Conservation (phyloP, 768 basidiomycete genomes). For the Tephrocybe sp. region DNA sequence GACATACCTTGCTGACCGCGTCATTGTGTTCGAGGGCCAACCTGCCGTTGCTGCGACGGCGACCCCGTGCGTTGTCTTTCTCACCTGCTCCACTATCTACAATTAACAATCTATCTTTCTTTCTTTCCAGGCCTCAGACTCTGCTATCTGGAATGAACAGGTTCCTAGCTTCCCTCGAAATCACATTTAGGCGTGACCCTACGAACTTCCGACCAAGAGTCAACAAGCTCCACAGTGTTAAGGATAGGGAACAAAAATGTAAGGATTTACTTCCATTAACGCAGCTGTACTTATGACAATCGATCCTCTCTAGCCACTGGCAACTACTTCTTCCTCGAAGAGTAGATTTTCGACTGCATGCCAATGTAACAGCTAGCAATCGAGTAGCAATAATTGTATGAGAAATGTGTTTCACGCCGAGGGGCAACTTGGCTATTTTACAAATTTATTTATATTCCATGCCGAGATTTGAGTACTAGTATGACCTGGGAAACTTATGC, state of each 20-base stretch:
- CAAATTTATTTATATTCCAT: too few species aligned
- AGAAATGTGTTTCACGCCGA: not conserved
- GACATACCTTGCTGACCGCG: constrained; percentile 97
- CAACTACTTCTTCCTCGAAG: constrained; percentile 93
- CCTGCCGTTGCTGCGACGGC: constrained; percentile 90
- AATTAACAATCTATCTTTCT: not conserved
- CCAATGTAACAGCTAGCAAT: constrained; percentile 1
- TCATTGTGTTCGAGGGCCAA: constrained; percentile 87
- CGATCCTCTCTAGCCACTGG: constrained; percentile 54
- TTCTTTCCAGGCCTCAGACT: constrained; percentile 74
- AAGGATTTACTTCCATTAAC: constrained; percentile 22
- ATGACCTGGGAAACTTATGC: too few species aligned
- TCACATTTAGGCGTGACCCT: constrained; percentile 97
- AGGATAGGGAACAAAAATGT: constrained; percentile 89
- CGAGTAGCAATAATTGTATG: not conserved
- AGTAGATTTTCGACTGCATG: constrained; percentile 37
- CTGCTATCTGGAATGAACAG: constrained; percentile 97
- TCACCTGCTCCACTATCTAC: not conserved
- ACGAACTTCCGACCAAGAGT: constrained; percentile 91
- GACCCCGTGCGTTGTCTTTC: constrained; percentile 64
- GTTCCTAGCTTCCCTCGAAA: constrained; percentile 93
- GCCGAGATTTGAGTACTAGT: too few species aligned
- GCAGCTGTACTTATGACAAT: constrained; percentile 1
- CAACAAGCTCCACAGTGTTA: constrained; percentile 82
- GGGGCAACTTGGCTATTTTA: too few species aligned